Base-by-base conservation (phyloP, 257 asterid species). In the Rhazya stricta region DNA sequence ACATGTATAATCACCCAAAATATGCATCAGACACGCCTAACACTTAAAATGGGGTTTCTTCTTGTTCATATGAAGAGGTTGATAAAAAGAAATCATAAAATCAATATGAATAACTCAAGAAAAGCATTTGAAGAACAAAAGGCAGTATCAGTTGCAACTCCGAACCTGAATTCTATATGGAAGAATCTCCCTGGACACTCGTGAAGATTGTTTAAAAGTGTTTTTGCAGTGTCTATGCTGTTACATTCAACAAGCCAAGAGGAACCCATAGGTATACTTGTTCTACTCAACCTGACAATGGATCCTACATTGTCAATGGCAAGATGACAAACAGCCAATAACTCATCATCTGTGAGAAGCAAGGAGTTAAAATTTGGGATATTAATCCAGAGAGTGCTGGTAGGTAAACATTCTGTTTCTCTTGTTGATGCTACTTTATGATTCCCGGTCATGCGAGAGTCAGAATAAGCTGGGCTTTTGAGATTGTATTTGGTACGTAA, bases 211-310 rank as follows among this genome's bases (percentile, higher is more conserved):
- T 78, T 86, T 39, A 81, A 63, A 77, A 90, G 81, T 66, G 84
- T 77, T 76, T 67, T 84, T 76, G 96, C 96, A 50, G 89, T 45
- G 62, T 83, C 88, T 69, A 79, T 50, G 83, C 88, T 83, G 81
- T 77, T 86, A 86, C 96, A 88, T 76, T 88, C 96, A 41, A 87
- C 89, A 82, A 83, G 76, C 91, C 91, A 90, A 78, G 80, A 76
- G 60, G 81, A 84, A 77, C 87, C 85, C 66, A 69, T 73, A 50
- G 87, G 82, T 79, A 74, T 65, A 76, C 69, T 85, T 69, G 83
- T 76, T 81, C 94, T 81, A 57, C 83, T 81, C 82, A 90, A 75
- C 79, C 89, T 80, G 80, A 77, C 80, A 78, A 86, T 79, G 10
- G 85, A 88, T 56, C 93, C 96, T 37, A 76, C 74, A 69, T 84